Evolutionary conservation across 177 flowering plant species (phyloP), one percentile per base, ranked within the genome.

Genomic region (Vitis hybrid): DNA sequence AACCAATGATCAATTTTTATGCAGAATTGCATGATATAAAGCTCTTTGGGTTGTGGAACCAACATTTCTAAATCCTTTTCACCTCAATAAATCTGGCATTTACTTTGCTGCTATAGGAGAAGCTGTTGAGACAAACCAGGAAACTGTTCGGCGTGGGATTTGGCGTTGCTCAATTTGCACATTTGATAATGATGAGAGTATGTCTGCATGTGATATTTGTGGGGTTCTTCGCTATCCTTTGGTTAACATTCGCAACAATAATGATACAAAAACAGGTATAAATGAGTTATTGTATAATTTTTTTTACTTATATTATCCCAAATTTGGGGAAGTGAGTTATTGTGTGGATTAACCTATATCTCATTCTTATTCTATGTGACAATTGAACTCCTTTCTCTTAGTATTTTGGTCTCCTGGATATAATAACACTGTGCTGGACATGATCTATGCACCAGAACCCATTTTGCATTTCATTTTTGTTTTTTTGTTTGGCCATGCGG

Each of bases 81-180:
- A 40, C 46, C 46, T 40, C 46, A 40, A 5, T 40, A 40, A 40
- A 40, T 40, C 1, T 40, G 46, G 46, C 9, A 40, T 40, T 40
- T 40, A 40, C n/a, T 67, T 24, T 69, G 14, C 52, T 24, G 60
- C 35, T 56, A 52, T 72, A 75, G 81, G 12, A 35, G 72, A 75
- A 62, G 68, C 67, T 74, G 67, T 74, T 74, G 74, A 77, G 48
- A 69, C 68, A 46, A 76, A 59, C 64, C 67, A 76, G 57, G 83
- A 77, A 63, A 52, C 58, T 48, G 11, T 58, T 7, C 81, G 67
- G 66, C 63, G 80, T 72, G 84, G 83, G 60, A 27, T 81, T 60
- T 94, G 99, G 99, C 74, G 85, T 56, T 94, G 99, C 78, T 68
- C 90, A 51, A 85, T 94, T 67, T 94, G 99, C 77, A 94, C 97